Evolutionary conservation across 2,329 filamentous ascomycete genomes (phyloP), one percentile per base, ranked within the genome.

Genomic region (Aspergillus sp.): DNA sequence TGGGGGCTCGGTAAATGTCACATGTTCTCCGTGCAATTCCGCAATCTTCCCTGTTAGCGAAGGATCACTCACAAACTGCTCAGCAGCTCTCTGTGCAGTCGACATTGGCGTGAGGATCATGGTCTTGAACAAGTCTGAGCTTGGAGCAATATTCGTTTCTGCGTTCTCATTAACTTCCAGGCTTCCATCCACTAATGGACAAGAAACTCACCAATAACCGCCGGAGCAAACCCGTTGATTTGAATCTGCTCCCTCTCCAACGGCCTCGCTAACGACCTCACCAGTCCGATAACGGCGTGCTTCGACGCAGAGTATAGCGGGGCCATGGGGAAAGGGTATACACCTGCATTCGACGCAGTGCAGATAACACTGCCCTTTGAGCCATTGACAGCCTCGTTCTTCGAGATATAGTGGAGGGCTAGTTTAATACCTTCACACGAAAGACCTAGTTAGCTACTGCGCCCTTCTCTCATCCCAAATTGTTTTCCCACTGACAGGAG

Each of bases 51-150:
- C 81, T 0, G 72, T 80, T 48, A 80, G 54, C 3, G 59, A 67
- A 1, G 74, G 64, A 54, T 82, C 75, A 0, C 61, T 67, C 9
- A 79, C 60, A 11, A 84, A 73, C 61, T 76, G 70, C 17, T 70
- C 69, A 1, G 83, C 75, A 3, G 79, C 81, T 12, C 67, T 71
- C 5, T 76, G 66, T 2, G 81, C 73, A 0, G 81, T 83, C 3
- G 73, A 72, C 75, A 82, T 81, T 3, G 81, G 82, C 5, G 82
- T 84, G 19, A 82, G 48, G 5, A 77, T 66, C 81, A 84, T 83
- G 5, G 71, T 65, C 20, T 76, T 70, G 64, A 82, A 82, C 8
- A 83, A 65, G 0, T 72, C 72, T 37, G 75, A 71, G 54, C 68
- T 69, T 0, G 81, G 77, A 1, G 77, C 75, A 56, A 80, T 79